Evolutionary conservation across 441 rosid species (phyloP), one percentile per base, ranked within the genome.

Genomic region (Croton laevigatus): DNA sequence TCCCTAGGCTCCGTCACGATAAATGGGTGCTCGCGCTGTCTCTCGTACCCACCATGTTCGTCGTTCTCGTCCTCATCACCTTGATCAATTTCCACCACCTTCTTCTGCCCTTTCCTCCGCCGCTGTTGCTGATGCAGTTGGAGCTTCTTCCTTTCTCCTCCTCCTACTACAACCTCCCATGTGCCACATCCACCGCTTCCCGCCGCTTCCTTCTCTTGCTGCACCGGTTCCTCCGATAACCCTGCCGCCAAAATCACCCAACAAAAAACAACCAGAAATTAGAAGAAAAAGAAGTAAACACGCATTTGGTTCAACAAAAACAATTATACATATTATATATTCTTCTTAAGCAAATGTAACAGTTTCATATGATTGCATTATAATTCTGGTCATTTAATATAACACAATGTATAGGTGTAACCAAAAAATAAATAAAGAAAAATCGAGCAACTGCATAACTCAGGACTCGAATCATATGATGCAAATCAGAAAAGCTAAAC

Each of bases 1-100:
- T 94, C 98, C 71, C 97, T 96, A 19, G 97, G 97, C 89, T 91
- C 98, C 61, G 98, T 94, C 52, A 94, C 98, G n/a, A 94, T 94
- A 80, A 94, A 94, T 13, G 98, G 98, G 75, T 94, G 97, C 80
- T 94, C 98, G 5, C 98, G 81, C 73, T 94, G 98, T 76, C 97
- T 85, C 88, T 93, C 94, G 12, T 67, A 66, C 13, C 83, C 85
- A n/a, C 76, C 83, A 1, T 79, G 79, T 17, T 81, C 86, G 0
- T 87, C 88, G 17, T 82, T 85, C 11, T 83, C 86, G 36, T 84
- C 75, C 1, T 87, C 88, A 6, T 79, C 85, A 1, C 78, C 82
- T 5, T 76, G 72, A 34, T 82, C 82, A 38, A 77, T 79, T 7
- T 77, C 87, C 66, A 57, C 81, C 73, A 69, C 77, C 80, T 68